Evolutionary conservation across 75 land plant species (phyloP).

Genomic region (Larix kaempferi): DNA sequence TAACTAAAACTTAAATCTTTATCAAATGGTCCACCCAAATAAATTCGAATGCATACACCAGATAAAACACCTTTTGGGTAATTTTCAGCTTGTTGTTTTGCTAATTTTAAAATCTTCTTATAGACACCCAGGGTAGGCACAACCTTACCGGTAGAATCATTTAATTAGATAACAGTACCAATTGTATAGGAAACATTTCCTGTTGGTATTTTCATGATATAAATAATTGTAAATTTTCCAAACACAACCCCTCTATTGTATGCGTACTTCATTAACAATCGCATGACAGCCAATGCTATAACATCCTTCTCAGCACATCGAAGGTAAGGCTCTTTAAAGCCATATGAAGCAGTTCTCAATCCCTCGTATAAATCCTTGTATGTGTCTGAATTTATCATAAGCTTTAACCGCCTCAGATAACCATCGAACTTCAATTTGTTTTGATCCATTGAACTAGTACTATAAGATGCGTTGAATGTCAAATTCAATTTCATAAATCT

Average conservation of each 20-base stretch:
- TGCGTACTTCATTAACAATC: neutral
- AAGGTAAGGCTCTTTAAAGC: neutral
- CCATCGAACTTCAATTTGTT: too few relatives aligned
- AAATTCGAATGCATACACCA: neutral
- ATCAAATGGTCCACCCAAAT: neutral
- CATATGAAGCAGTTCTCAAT: neutral
- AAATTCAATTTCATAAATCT: too few relatives aligned
- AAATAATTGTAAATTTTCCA: constrained; percentile 3
- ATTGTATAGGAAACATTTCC: constrained; percentile 1
- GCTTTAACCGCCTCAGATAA: too few relatives aligned
- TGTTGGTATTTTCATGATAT: constrained; percentile 2
- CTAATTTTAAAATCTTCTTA: neutral
- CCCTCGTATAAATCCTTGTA: too few relatives aligned
- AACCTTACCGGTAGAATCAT: neutral
- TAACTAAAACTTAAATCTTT: neutral
- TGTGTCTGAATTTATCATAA: too few relatives aligned
- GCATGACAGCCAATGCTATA: neutral
- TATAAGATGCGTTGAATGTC: neutral
- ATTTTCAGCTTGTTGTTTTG: neutral
- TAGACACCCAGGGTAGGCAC: neutral
- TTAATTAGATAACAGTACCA: neutral
- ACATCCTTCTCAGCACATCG: neutral
- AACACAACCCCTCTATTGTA: neutral
- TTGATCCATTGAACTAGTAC: too few relatives aligned
- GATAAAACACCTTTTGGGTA: neutral